These are phyloP conservation scores for Pisolithus orientalis DNA, from an alignment of 768 basidiomycete species.

Conservation along the genomic window DNA sequence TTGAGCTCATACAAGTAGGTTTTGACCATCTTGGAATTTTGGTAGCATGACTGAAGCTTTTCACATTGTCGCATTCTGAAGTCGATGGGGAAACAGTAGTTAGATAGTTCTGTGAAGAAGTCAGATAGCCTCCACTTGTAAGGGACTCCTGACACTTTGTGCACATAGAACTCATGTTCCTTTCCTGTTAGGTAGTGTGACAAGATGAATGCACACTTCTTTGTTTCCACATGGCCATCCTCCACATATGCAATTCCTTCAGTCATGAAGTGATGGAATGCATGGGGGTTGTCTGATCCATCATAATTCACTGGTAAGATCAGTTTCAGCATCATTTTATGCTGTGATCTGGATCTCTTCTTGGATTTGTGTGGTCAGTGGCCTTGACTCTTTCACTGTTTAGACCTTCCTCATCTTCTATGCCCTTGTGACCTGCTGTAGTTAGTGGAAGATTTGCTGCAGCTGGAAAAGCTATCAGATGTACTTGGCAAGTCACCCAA, in stretches of 20 bases:
- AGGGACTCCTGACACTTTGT: conserved; percentile 10
- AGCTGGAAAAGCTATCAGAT: too few relatives aligned
- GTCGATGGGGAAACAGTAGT: conserved; percentile 29
- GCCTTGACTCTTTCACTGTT: neutral
- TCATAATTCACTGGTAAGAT: conserved; percentile 12
- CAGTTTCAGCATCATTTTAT: conserved; percentile 9
- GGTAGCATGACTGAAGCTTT: conserved; percentile 13
- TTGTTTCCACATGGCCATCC: conserved; percentile 9
- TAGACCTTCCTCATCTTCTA: neutral
- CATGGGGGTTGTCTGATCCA: conserved; percentile 1
- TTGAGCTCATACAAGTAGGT: neutral
- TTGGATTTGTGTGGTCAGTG: neutral
- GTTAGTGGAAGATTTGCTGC: neutral
- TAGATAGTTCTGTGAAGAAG: conserved; percentile 27
- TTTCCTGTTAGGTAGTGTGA: conserved; percentile 8
- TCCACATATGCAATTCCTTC: conserved; percentile 11
- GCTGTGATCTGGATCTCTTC: neutral
- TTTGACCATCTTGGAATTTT: conserved; percentile 23
- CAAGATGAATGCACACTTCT: conserved; percentile 13
- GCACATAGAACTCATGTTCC: conserved; percentile 21
- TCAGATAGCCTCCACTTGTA: conserved; percentile 15
- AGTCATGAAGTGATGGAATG: neutral
- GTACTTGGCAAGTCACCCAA: neutral
- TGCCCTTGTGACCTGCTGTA: neutral
- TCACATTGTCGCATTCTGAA: conserved; percentile 21